Conservation (phyloP, 2,329 filamentous ascomycete species). For the Fusarium sp. region DNA sequence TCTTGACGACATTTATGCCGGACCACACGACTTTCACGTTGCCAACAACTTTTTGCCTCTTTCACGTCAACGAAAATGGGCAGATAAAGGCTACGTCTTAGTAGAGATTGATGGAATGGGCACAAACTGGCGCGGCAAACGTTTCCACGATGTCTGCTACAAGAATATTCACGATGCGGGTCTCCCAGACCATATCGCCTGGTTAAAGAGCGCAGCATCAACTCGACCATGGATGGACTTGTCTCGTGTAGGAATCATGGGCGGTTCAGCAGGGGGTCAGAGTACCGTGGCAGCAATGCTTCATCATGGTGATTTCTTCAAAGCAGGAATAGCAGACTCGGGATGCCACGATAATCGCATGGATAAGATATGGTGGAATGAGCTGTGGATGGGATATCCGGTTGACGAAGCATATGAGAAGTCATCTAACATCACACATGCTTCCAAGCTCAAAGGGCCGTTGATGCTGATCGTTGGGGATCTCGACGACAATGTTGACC, state of each 20-base stretch:
- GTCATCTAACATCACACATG: conserved; percentile 48
- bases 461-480: conserved; percentile 49
- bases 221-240: conserved; percentile 47
- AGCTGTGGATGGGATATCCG: conserved; percentile 51
- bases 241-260: conserved; percentile 47
- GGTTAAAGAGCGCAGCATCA: conserved; percentile 46
- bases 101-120: conserved; percentile 51
- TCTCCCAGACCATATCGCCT: conserved; percentile 48
- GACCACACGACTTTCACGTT: conserved; percentile 44
- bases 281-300: conserved; percentile 46
- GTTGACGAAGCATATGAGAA: conserved; percentile 47
- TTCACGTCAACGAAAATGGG: conserved; percentile 34
- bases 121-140: conserved; percentile 48
- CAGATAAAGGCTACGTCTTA: conserved; percentile 48
- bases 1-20: conserved; percentile 49
- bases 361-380: conserved; percentile 50
- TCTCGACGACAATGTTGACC: conserved; percentile 48
- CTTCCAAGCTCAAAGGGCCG: conserved; percentile 43
- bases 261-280: conserved; percentile 49
- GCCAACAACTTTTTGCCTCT: conserved; percentile 44
- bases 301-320: conserved; percentile 48
- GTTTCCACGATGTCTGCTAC: conserved; percentile 48
- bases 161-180: conserved; percentile 48
- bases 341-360: conserved; percentile 51
- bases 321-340: conserved; percentile 44